Evolutionary conservation across 805 yeast species (phyloP).

Genomic region (Suhomyces sp.): DNA sequence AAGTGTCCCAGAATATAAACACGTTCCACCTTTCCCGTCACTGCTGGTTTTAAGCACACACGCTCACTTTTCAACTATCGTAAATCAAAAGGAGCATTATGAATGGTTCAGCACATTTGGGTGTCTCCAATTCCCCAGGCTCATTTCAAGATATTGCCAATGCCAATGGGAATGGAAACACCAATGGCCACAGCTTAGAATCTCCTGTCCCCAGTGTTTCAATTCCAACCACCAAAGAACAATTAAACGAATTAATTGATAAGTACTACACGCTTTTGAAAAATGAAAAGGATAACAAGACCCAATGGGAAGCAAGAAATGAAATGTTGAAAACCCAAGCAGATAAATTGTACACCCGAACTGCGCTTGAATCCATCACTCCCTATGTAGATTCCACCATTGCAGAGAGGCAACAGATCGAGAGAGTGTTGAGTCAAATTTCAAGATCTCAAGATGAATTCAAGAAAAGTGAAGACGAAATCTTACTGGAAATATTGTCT

Average conservation of each 20-base stretch:
- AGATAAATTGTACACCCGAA: neutral
- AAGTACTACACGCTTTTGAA: slow-evolving; percentile 23
- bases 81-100: neutral
- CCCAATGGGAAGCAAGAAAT: slow-evolving; percentile 13
- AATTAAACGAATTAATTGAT: slow-evolving; percentile 24
- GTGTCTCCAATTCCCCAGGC: neutral
- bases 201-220: neutral
- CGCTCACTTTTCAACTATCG: neutral
- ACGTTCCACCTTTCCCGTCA: neutral
- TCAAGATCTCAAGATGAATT: slow-evolving; percentile 24
- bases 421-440: slow-evolving; percentile 26
- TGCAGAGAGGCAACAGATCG: slow-evolving; percentile 25
- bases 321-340: neutral
- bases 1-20: neutral
- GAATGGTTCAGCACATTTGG: neutral
- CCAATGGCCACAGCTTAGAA: neutral
- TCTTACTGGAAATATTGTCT: slow-evolving; percentile 17
- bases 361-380: slow-evolving; percentile 2
- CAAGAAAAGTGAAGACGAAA: slow-evolving; percentile 18
- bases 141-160: neutral
- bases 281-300: slow-evolving; percentile 16
- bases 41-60: neutral
- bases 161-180: neutral
- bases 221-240: slow-evolving; percentile 23
- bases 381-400: slow-evolving; percentile 21